phyloP scores from a whole-genome alignment of 2,329 filamentous ascomycete species.

The Colletotrichum acutatum region DNA sequence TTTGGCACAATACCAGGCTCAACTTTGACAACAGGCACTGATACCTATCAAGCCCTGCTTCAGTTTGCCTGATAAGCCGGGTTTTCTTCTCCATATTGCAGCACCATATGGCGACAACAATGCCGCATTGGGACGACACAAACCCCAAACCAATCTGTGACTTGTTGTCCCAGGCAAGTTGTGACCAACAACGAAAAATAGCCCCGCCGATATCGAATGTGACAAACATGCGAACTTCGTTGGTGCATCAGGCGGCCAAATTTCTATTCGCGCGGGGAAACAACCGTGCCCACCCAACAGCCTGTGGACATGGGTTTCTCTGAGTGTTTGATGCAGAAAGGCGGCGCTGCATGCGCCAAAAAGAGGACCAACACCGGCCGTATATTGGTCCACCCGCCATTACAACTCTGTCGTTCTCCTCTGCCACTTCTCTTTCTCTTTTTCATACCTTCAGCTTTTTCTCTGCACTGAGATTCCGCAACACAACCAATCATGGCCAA shows the following conservation, averaged over 20 bases:
- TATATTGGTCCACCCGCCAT: background rate
- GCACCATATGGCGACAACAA: background rate
- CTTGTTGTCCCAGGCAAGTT: background rate
- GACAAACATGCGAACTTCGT: background rate
- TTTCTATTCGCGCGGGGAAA: background rate
- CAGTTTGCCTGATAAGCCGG: background rate
- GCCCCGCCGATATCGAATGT: background rate
- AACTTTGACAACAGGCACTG: background rate
- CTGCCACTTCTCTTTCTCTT: background rate
- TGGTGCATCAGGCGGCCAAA: background rate
- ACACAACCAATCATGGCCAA: background rate
- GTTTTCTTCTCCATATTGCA: background rate
- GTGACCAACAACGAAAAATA: background rate
- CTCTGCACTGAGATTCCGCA: background rate
- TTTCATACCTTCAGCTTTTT: background rate
- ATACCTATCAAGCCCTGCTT: background rate
- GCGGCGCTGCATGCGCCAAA: background rate
- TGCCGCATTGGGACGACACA: background rate
- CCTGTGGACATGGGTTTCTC: background rate
- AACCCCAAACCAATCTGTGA: background rate
- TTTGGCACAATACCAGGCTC: no score
- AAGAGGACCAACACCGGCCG: background rate
- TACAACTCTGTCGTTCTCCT: background rate
- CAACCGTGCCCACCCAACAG: background rate
- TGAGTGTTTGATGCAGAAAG: background rate